Percentiles rank a stretch among this genome's conserved stretches.
Conservation (phyloP, 192 early-diverging fungal species). For the Phycomyces nitens region DNA sequence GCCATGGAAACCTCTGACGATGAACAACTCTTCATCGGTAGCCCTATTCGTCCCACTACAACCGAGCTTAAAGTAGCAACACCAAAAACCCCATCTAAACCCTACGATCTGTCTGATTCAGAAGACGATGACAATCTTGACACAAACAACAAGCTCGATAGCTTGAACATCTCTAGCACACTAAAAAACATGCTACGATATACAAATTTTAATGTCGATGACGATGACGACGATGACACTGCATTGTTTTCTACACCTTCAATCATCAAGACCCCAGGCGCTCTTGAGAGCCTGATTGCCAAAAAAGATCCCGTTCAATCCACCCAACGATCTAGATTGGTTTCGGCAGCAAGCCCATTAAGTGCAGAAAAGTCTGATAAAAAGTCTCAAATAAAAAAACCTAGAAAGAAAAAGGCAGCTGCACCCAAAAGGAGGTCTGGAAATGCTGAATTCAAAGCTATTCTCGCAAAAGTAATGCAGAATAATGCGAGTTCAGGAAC, state of each 20-base stretch:
- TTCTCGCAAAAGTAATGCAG: neutral
- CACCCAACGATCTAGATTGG: neutral
- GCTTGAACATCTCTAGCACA: slow-evolving; percentile 11
- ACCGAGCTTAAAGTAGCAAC: neutral
- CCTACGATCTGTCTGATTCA: slow-evolving; percentile 12
- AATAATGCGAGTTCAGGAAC: slow-evolving; percentile 1
- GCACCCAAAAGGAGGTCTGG: neutral
- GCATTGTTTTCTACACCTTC: slow-evolving; percentile 6
- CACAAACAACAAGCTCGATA: neutral
- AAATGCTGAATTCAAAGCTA: slow-evolving; percentile 9
- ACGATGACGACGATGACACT: neutral
- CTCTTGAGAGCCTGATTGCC: neutral
- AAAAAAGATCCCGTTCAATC: slow-evolving; percentile 1
- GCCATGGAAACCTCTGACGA: slow-evolving; percentile 2
- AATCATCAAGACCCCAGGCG: neutral
- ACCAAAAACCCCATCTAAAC: neutral
- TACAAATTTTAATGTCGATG: neutral
- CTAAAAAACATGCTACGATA: slow-evolving; percentile 13
- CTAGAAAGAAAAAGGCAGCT: neutral
- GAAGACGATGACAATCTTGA: slow-evolving; percentile 11
- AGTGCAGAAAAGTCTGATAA: neutral
- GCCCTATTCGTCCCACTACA: neutral
- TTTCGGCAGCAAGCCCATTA: neutral
- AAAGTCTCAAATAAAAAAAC: neutral
- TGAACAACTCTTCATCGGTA: neutral